These are phyloP conservation scores for Penicillium dipodomyicola DNA, from an alignment of 495 filamentous ascomycete species.

Conservation along the genomic window DNA sequence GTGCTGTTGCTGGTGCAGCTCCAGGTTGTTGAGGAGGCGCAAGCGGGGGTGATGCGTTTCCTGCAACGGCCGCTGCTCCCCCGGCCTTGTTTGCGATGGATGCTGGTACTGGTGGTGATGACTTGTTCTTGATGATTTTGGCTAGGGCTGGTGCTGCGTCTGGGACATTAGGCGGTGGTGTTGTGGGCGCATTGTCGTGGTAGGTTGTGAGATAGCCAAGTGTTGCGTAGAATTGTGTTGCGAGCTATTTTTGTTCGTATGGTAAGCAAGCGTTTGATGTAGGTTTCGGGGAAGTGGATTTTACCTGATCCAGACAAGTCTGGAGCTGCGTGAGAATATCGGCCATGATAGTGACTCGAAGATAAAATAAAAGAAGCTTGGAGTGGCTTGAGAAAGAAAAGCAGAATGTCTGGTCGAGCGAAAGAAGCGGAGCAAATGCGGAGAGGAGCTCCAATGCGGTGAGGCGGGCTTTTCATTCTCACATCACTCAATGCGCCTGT, in stretches of 20 bases:
- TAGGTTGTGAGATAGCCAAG: conserved; percentile 80
- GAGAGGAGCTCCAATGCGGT: conserved; percentile 33
- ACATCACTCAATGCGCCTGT: conserved; percentile 24
- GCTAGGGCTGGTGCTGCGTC: conserved; percentile 48
- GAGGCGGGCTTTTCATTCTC: conserved; percentile 12
- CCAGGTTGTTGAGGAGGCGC: conserved; percentile 25
- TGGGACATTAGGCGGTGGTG: conserved; percentile 55
- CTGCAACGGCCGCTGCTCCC: conserved; percentile 15
- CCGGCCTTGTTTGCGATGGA: conserved; percentile 29
- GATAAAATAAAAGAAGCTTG: background rate
- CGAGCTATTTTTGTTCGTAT: conserved; percentile 55
- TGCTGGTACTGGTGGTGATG: conserved; percentile 43
- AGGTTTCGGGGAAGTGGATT: background rate
- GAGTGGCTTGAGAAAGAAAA: background rate
- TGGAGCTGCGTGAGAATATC: conserved; percentile 93
- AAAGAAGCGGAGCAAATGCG: conserved; percentile 26
- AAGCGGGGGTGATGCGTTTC: conserved; percentile 32
- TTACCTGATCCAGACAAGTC: conserved; percentile 87
- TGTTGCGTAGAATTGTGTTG: conserved; percentile 83
- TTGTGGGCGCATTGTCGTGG: conserved; percentile 70
- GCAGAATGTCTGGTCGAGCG: conserved; percentile 1
- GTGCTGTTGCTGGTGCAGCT: conserved; percentile 15
- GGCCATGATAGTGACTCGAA: conserved; percentile 57
- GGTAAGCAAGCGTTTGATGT: conserved; percentile 10
- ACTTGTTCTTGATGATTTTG: conserved; percentile 43